phyloP scores from a whole-genome alignment of 139 green algal genomes.

The Coccomyxa sp. region DNA sequence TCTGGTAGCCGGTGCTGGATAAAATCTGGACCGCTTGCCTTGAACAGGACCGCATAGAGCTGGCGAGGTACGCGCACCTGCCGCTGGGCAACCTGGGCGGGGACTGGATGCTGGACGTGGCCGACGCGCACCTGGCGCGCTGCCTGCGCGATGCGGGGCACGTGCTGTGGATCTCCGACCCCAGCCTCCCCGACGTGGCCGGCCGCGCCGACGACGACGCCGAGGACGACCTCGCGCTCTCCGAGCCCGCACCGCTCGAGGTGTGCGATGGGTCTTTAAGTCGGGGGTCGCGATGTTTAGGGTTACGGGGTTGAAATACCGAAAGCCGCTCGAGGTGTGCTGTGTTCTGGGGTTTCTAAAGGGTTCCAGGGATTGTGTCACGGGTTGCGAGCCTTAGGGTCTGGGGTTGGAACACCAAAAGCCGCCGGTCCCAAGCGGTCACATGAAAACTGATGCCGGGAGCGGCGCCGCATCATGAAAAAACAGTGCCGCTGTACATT shows the following conservation, averaged over 20 bases:
- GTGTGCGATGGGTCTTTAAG: background rate
- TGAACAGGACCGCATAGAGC: conserved; percentile 40
- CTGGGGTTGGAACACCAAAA: too few relatives aligned
- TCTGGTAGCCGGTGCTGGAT: too few relatives aligned
- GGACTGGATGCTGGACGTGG: conserved; percentile 64
- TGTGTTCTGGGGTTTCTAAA: background rate
- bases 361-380: too few relatives aligned
- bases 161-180: conserved; percentile 74
- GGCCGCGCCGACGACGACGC: conserved; percentile 35
- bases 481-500: too few relatives aligned
- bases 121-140: conserved; percentile 76
- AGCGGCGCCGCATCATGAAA: too few relatives aligned
- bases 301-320: too few relatives aligned
- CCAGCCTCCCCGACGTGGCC: conserved; percentile 53
- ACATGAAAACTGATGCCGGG: too few relatives aligned
- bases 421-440: too few relatives aligned
- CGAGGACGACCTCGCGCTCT: conserved; percentile 37
- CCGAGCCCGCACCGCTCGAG: conserved; percentile 31
- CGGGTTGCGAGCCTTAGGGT: too few relatives aligned
- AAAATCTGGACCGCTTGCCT: background rate
- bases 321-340: background rate
- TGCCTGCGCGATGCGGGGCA: conserved; percentile 62
- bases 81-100: conserved; percentile 69
- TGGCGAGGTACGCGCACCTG: conserved; percentile 81
- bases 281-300: background rate